Evolutionary conservation across 345 rosid species (phyloP).

Genomic region (Arabis alpina): DNA sequence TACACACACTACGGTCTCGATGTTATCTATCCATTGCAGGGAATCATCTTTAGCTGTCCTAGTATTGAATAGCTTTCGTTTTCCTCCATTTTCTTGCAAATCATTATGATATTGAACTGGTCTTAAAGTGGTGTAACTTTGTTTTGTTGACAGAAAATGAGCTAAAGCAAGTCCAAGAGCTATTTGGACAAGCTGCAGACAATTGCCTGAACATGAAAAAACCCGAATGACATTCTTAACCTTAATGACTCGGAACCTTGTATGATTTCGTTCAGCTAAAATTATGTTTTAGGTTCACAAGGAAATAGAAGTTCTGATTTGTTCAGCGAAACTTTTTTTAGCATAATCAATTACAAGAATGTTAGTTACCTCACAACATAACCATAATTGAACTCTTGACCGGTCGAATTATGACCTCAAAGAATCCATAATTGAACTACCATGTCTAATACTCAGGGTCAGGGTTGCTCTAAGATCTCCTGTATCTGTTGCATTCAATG

Average conservation of each 20-base stretch:
- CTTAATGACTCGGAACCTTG: slow-evolving; percentile 22
- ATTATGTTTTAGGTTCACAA: background rate
- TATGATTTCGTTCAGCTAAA: slow-evolving; percentile 7
- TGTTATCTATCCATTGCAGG: background rate
- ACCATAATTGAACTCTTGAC: background rate
- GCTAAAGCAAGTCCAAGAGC: slow-evolving; percentile 78
- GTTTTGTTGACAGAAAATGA: slow-evolving; percentile 69
- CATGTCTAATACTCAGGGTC: background rate
- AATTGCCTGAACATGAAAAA: slow-evolving; percentile 86
- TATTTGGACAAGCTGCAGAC: slow-evolving; percentile 82
- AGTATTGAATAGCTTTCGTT: too few species aligned
- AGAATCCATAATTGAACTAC: background rate
- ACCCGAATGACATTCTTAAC: slow-evolving; percentile 50
- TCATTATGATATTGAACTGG: background rate
- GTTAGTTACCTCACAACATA: background rate
- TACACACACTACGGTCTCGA: background rate
- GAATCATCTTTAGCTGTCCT: background rate
- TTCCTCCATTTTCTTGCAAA: slow-evolving; percentile 13
- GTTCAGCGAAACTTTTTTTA: background rate
- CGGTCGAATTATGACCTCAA: background rate
- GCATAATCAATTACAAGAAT: slow-evolving; percentile 1
- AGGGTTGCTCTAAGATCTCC: background rate
- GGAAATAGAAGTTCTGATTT: background rate
- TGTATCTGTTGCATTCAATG: background rate
- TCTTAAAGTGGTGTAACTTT: slow-evolving; percentile 6